Conservation (phyloP, 169 alveolate species). For the Cyclospora cayetanensis region DNA sequence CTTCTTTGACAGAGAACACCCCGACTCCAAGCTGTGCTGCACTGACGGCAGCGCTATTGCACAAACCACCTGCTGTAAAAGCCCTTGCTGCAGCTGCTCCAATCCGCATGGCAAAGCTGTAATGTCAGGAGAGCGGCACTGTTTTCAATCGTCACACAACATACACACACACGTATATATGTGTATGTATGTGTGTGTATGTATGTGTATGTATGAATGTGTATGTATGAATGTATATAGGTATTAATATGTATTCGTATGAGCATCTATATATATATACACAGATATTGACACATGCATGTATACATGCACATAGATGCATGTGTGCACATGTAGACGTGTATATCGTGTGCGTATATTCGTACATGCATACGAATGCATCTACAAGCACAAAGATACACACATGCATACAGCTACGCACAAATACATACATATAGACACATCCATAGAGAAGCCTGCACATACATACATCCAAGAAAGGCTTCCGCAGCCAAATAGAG, state of each 20-base stretch:
- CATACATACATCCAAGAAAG: too few relatives aligned
- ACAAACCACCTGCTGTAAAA: slow-evolving; percentile 54
- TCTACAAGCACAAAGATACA: too few relatives aligned
- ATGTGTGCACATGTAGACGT: too few relatives aligned
- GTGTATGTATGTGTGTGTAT: background rate
- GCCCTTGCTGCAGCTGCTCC: slow-evolving; percentile 59
- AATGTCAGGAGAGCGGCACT: slow-evolving; percentile 45
- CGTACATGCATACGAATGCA: too few relatives aligned
- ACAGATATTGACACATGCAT: background rate
- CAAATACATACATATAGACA: too few relatives aligned
- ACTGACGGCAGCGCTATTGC: slow-evolving; percentile 9
- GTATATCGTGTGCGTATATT: too few relatives aligned
- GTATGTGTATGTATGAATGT: background rate
- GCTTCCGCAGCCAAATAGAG: too few relatives aligned
- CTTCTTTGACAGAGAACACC: slow-evolving; percentile 8
- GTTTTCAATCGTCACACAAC: background rate
- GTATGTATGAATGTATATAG: background rate
- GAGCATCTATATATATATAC: background rate
- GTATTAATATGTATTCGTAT: background rate
- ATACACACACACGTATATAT: background rate
- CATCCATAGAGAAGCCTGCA: too few relatives aligned
- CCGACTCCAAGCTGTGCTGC: background rate
- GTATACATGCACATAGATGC: background rate
- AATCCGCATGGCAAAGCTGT: slow-evolving; percentile 7
- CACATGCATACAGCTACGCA: too few relatives aligned